A percentile compares a stretch with the other conserved stretches of the same genome.
phyloP scores from a whole-genome alignment of 2,329 filamentous ascomycete genomes.

The Exserohilum rostratum region DNA sequence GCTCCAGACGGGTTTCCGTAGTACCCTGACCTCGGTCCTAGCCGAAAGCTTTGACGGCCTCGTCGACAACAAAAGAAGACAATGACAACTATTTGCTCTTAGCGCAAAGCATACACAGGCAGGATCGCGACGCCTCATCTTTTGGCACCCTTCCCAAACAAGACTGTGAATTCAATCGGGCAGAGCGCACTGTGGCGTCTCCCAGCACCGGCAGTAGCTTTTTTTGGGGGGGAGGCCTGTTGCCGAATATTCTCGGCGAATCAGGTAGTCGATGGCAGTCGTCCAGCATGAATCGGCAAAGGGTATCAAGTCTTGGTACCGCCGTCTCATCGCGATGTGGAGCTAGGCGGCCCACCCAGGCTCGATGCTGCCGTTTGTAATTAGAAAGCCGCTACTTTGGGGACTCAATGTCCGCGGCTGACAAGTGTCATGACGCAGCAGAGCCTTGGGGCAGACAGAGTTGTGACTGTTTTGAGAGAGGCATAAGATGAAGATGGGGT shows the following conservation, averaged over 20 bases:
- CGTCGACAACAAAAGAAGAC: slow-evolving; percentile 4
- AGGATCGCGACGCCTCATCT: not conserved
- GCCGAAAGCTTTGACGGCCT: slow-evolving; percentile 25
- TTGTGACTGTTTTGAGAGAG: slow-evolving; percentile 11
- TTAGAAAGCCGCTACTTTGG: slow-evolving; percentile 17
- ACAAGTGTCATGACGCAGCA: slow-evolving; percentile 26
- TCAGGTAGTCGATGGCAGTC: slow-evolving; percentile 14
- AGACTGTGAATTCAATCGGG: slow-evolving; percentile 1
- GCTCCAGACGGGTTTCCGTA: slow-evolving; percentile 30
- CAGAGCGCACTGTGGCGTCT: slow-evolving; percentile 4
- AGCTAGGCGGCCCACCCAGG: slow-evolving; percentile 25
- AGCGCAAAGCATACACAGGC: slow-evolving; percentile 1
- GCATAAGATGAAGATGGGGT: slow-evolving; percentile 25
- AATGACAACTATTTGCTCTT: slow-evolving; percentile 7
- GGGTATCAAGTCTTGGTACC: slow-evolving; percentile 20
- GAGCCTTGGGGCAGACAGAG: slow-evolving; percentile 3
- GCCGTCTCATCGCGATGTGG: slow-evolving; percentile 27
- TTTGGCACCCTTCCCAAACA: not conserved
- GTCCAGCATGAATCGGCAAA: slow-evolving; percentile 28
- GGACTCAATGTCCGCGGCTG: slow-evolving; percentile 18
- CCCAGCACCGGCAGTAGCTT: not conserved
- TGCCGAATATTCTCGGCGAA: slow-evolving; percentile 14
- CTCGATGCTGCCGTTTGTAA: slow-evolving; percentile 23
- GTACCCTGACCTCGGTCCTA: slow-evolving; percentile 34
- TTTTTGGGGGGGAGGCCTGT: not conserved